Percentiles rank a stretch among this genome's conserved stretches.
Conservation (phyloP, 2,329 filamentous ascomycete species). For the Raffaelea albimanens region DNA sequence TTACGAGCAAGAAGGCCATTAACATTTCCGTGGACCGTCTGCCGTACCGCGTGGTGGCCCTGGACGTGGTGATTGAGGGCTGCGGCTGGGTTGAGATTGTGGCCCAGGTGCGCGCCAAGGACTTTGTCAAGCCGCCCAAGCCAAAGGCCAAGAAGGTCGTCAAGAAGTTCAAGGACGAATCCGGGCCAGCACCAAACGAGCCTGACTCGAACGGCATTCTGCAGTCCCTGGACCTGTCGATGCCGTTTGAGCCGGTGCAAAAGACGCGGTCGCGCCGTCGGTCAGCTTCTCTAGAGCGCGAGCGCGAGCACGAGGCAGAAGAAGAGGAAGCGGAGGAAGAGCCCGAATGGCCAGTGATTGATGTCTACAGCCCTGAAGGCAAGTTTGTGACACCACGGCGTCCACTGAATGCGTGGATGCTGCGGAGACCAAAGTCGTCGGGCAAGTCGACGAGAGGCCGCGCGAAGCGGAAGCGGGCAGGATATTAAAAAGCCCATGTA, state of each 20-base stretch:
- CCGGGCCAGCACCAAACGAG: neutral
- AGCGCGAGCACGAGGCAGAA: slow-evolving; percentile 13
- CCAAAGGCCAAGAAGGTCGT: neutral
- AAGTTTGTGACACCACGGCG: slow-evolving; percentile 58
- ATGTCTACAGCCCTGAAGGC: slow-evolving; percentile 81
- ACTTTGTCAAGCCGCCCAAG: slow-evolving; percentile 19
- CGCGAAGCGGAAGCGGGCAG: neutral
- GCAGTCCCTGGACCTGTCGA: slow-evolving; percentile 20
- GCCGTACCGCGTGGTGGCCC: slow-evolving; percentile 69
- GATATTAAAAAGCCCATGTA: too few species aligned
- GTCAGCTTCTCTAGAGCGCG: neutral
- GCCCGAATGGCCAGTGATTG: slow-evolving; percentile 58
- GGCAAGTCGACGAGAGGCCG: neutral
- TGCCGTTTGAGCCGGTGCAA: slow-evolving; percentile 5
- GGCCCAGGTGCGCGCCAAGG: slow-evolving; percentile 63
- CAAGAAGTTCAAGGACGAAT: slow-evolving; percentile 12
- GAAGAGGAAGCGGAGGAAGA: slow-evolving; percentile 15
- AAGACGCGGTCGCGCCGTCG: neutral
- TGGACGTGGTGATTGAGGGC: slow-evolving; percentile 84
- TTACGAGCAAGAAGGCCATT: slow-evolving; percentile 54
- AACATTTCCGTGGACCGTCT: slow-evolving; percentile 57
- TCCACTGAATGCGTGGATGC: slow-evolving; percentile 64
- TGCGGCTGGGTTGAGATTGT: slow-evolving; percentile 88
- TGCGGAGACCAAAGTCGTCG: slow-evolving; percentile 41
- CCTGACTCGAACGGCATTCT: slow-evolving; percentile 10